Evolutionary conservation across 768 basidiomycete genomes (phyloP).

Genomic region (Clavulina sp.): DNA sequence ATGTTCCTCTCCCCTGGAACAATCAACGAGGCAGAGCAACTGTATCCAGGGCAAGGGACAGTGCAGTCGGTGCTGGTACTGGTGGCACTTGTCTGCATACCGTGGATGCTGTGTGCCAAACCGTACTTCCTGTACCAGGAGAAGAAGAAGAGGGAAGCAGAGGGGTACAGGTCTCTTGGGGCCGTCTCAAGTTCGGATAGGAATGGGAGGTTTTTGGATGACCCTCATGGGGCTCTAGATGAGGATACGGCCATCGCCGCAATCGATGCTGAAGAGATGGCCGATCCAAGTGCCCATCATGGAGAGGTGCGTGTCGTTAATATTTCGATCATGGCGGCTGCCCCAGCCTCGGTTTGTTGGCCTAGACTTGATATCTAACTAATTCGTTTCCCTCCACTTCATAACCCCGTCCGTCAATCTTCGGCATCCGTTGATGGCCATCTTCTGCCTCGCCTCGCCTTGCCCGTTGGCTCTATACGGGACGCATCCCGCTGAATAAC

Average conservation of each 20-base stretch:
- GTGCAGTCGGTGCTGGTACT: slow-evolving; percentile 67
- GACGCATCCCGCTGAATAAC: no score
- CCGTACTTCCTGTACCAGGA: slow-evolving; percentile 88
- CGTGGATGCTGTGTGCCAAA: slow-evolving; percentile 84
- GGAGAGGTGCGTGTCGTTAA: no score
- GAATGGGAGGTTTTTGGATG: neutral
- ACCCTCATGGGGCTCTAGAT: no score
- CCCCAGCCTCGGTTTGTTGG: no score
- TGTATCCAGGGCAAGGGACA: slow-evolving; percentile 76
- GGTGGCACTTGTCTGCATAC: slow-evolving; percentile 73
- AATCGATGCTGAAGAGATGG: neutral
- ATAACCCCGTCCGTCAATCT: no score
- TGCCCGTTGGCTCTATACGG: no score
- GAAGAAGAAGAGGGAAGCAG: slow-evolving; percentile 60
- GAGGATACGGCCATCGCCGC: neutral
- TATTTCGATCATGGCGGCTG: no score
- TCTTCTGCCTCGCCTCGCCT: no score
- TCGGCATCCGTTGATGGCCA: no score
- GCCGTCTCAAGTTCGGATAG: slow-evolving; percentile 1
- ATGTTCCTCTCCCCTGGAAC: slow-evolving; percentile 90
- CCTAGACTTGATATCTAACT: no score
- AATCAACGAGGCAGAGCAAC: slow-evolving; percentile 35
- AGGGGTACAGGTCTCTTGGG: slow-evolving; percentile 41
- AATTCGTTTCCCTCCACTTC: no score
- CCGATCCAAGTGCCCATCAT: no score